Conservation (phyloP, 2,329 filamentous ascomycete genomes). For the Phialophora macrospora region DNA sequence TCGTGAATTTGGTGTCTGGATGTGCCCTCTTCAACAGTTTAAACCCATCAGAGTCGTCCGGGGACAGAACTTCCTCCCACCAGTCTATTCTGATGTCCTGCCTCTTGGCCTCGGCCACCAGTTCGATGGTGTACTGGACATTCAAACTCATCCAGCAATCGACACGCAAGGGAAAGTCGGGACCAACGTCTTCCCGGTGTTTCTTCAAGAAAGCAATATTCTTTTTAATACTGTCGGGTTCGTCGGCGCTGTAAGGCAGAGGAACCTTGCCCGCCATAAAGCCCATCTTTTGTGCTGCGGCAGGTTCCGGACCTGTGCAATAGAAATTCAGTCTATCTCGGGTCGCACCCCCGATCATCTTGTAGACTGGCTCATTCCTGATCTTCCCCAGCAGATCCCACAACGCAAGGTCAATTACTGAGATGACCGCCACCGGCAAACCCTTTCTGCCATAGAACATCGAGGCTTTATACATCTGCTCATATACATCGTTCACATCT, state of each 20-base stretch:
- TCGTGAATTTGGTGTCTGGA: conserved; percentile 90
- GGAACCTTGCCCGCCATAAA: conserved; percentile 92
- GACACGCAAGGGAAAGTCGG: conserved; percentile 90
- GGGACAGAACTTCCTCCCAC: conserved; percentile 94
- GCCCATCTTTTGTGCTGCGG: conserved; percentile 79
- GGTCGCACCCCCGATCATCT: conserved; percentile 89
- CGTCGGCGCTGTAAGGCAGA: conserved; percentile 85
- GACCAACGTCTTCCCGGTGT: conserved; percentile 81
- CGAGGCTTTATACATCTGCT: conserved; percentile 93
- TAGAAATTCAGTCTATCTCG: conserved; percentile 80
- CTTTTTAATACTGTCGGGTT: conserved; percentile 79
- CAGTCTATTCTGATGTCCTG: conserved; percentile 88
- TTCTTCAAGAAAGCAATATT: conserved; percentile 87
- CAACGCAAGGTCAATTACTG: conserved; percentile 87
- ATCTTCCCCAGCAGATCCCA: conserved; percentile 94
- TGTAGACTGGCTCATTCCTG: conserved; percentile 90
- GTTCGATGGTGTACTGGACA: conserved; percentile 88
- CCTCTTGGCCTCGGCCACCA: conserved; percentile 80
- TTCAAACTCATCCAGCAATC: conserved; percentile 98
- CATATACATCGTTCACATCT: conserved; percentile 89
- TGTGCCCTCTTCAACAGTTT: conserved; percentile 88
- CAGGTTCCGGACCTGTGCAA: conserved; percentile 87
- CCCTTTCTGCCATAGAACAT: conserved; percentile 98
- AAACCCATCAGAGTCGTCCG: conserved; percentile 91
- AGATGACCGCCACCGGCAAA: conserved; percentile 86